Evolutionary conservation across 345 rosid species (phyloP), one percentile per base, ranked within the genome.

Genomic region (Pistacia atlantica): DNA sequence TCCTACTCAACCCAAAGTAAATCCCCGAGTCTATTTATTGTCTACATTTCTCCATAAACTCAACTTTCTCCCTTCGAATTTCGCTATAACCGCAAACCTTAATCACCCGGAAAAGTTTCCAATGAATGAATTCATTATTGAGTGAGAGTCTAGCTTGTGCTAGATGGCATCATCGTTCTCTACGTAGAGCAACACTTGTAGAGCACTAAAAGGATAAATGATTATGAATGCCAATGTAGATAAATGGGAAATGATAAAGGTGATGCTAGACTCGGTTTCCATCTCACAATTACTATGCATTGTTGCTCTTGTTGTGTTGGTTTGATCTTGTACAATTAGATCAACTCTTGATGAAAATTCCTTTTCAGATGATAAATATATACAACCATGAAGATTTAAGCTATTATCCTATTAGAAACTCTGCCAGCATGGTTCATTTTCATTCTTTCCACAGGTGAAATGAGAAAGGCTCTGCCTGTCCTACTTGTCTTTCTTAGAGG

Each of bases 161-260:
- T 22, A 22, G 25, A 22, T 22, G 25, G 25, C 25, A 22, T 22
- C 25, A 22, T 22, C 25, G 25, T 22, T 22, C 25, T 22, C 25
- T 22, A 22, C 25, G 25, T 22, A 22, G 25, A 22, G 25, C 25
- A 22, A 22, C 25, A 22, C 25, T 22, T 22, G 25, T 0, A 22
- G 25, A 22, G 25, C 25, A 22, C 25, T 22, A 22, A 22, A 22
- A 22, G 25, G 25, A 22, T 22, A n/a, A n/a, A 91, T 96, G 99
- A 97, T 96, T 54, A 92, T 83, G 95, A 96, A 96, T 75, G 95
- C 98, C 28, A 93, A 84, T 72, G 99, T 93, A 6, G n/a, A n/a
- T n/a, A n/a, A n/a, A n/a, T n/a, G 98, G 52, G 90, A 93, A 66
- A 48, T 93, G 63, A 68, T 85, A 11, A 92, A 92, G 85, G 97